Conservation (phyloP, 1,139 yeast species). For the Magnusiomyces clavatus region DNA sequence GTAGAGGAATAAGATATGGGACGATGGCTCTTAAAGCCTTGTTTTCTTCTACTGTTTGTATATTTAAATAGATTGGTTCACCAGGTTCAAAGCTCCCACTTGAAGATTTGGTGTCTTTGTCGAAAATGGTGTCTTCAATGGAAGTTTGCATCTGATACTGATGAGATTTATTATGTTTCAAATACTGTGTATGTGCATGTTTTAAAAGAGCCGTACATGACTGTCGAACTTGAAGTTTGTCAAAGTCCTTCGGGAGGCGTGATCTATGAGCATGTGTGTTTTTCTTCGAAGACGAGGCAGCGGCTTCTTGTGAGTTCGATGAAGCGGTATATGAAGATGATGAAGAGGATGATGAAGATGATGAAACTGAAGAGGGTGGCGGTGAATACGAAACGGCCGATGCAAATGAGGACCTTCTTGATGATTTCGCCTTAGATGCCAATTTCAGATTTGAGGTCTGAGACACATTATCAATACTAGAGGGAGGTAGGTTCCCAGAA, state of each 20-base stretch:
- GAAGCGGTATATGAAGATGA: background rate
- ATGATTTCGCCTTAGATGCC: too few relatives aligned
- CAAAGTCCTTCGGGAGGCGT: constrained; percentile 12
- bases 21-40: constrained; percentile 5
- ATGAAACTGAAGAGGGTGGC: background rate
- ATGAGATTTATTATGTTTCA: background rate
- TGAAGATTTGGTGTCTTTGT: background rate
- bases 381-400: background rate
- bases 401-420: too few relatives aligned
- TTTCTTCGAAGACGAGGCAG: background rate
- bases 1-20: constrained; percentile 22
- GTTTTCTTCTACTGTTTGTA: constrained; percentile 8
- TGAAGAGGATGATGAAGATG: background rate
- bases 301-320: too few relatives aligned
- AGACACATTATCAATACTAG: background rate
- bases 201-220: constrained; percentile 11
- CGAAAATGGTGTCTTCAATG: background rate
- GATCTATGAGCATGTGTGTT: background rate
- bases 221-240: constrained; percentile 10
- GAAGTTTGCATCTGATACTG: background rate
- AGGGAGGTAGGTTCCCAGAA: constrained; percentile 5
- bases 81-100: constrained; percentile 4
- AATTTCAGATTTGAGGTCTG: too few relatives aligned
- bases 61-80: constrained; percentile 10
- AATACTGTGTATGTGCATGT: constrained; percentile 7